Evolutionary conservation across 225 moss, liverwort and hornwort genomes (phyloP), one percentile per base, ranked within the genome.

Genomic region (Marchantia polymorpha): DNA sequence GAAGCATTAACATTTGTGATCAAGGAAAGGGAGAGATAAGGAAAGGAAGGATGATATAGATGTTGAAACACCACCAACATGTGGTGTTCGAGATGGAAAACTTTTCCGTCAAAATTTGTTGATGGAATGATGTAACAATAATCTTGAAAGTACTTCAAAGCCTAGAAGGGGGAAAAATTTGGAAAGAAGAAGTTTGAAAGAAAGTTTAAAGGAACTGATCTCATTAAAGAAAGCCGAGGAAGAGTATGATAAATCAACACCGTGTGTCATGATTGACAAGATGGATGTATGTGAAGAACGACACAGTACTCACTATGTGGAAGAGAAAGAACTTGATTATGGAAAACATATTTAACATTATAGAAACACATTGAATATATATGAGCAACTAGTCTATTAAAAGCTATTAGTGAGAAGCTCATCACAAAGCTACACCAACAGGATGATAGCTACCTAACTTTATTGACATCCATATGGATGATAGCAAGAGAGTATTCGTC

Each of bases 11-110:
- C 77, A 78, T 80, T 83, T 89, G 91, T 26, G 90, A 92, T 19
- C 89, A 92, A 80, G 92, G 91, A 89, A 84, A 85, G 93, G 93
- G 49, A 89, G 94, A 89, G 93, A 92, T 29, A 99, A 83, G 78
- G 92, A 92, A 53, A 90, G 89, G 81, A 65, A 76, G 3, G 80
- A 81, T 75, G 95, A 97, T 85, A 87, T 82, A 31, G 78, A 69
- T 16, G 68, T 83, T 81, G 99, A 96, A 65, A 70, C 76, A 74
- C 76, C 84, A 63, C 80, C 60, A 69, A 63, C 80, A 49, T 69
- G 86, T 61, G 85, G 82, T 74, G 85, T 84, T 78, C 89, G 90
- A 78, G 80, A 83, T 72, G 80, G 74, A 10, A 84, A 86, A 69
- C 79, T 82, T 73, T 39, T 83, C 49, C 92, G 89, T 81, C 83